Conservation (phyloP, 2,329 filamentous ascomycete species). For the Pseudocercospora fuligena region DNA sequence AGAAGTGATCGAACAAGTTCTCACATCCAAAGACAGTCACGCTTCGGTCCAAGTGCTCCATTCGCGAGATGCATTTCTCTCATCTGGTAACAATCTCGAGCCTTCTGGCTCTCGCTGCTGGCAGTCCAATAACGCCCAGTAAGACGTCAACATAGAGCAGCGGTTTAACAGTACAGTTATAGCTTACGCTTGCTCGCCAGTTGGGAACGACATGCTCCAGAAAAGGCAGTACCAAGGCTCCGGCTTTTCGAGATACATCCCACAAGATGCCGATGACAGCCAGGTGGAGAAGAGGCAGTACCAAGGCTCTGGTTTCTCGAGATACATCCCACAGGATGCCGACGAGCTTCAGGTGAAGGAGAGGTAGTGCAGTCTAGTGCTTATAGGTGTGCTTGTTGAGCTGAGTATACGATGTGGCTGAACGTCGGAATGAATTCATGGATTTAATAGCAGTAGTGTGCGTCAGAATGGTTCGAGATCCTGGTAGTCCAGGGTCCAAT, state of each 20-base stretch:
- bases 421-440: too few relatives aligned
- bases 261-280: background rate
- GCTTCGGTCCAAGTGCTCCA: too few relatives aligned
- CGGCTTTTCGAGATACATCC: background rate
- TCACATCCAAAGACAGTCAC: background rate
- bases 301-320: background rate
- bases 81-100: background rate
- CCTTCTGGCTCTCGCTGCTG: background rate
- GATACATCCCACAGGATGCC: background rate
- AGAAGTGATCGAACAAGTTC: background rate
- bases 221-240: background rate
- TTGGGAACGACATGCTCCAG: background rate
- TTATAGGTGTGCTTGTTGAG: too few relatives aligned
- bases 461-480: too few relatives aligned
- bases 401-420: too few relatives aligned
- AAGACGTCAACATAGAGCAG: background rate
- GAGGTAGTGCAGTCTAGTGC: background rate
- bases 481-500: too few relatives aligned
- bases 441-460: too few relatives aligned
- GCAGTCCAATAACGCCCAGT: background rate
- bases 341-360: background rate
- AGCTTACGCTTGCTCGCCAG: background rate
- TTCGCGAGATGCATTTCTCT: background rate
- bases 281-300: background rate
- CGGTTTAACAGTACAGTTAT: background rate